Conservation (phyloP, 345 rosid species). For the Salix caprea region DNA sequence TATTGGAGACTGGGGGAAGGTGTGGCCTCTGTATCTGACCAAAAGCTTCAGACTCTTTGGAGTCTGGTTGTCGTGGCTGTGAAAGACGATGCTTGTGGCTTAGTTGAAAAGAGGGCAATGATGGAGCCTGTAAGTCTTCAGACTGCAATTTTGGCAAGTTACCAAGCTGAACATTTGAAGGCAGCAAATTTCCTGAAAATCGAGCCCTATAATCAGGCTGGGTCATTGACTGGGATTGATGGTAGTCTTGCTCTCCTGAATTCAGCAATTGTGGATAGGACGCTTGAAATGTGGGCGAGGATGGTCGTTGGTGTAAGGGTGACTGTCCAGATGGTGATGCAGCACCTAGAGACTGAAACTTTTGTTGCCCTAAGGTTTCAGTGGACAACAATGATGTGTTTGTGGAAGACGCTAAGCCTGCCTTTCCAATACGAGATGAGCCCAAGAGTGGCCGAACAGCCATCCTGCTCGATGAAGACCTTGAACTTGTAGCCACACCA, state of each 20-base stretch:
- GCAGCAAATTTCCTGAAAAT: constrained; percentile 38
- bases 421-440: constrained; percentile 35
- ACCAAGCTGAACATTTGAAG: constrained; percentile 28
- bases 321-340: constrained; percentile 48
- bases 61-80: constrained; percentile 24
- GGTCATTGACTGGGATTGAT: constrained; percentile 35
- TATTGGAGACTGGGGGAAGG: constrained; percentile 30
- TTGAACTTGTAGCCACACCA: constrained; percentile 30
- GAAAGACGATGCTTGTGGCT: constrained; percentile 20
- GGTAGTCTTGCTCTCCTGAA: constrained; percentile 34
- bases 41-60: constrained; percentile 33
- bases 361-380: constrained; percentile 44
- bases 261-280: constrained; percentile 26
- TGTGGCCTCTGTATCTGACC: constrained; percentile 36
- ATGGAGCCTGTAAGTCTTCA: constrained; percentile 26
- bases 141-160: constrained; percentile 29
- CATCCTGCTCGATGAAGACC: constrained; percentile 44
- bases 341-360: constrained; percentile 33
- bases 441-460: constrained; percentile 38
- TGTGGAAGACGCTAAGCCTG: constrained; percentile 37
- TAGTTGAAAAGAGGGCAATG: constrained; percentile 25
- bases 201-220: constrained; percentile 48
- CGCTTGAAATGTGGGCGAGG: constrained; percentile 34
- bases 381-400: constrained; percentile 40
- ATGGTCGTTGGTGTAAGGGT: constrained; percentile 35